Conservation (phyloP, 1,284 basidiomycete species). For the Sphaerobolus stellatus region DNA sequence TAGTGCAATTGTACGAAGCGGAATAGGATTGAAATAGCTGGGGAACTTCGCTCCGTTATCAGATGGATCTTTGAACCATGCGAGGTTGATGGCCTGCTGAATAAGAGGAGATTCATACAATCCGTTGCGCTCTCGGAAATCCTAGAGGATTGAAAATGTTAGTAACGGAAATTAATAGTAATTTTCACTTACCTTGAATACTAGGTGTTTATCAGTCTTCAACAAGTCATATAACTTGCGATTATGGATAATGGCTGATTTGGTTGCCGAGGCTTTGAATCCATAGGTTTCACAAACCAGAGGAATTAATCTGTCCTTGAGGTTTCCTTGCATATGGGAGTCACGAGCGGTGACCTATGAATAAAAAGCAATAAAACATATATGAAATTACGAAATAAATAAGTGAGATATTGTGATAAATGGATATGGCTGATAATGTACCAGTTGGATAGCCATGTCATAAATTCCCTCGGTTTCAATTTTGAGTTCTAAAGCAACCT, state of each 20-base stretch:
- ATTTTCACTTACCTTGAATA: background rate
- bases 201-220: background rate
- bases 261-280: background rate
- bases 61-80: constrained; percentile 19
- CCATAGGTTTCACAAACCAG: background rate
- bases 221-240: background rate
- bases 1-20: constrained; percentile 17
- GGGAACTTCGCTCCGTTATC: constrained; percentile 17
- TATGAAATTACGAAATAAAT: too few species aligned
- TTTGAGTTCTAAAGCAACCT: background rate
- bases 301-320: constrained; percentile 7
- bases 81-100: constrained; percentile 9
- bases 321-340: constrained; percentile 8
- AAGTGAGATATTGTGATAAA: too few species aligned
- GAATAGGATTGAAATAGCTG: constrained; percentile 18
- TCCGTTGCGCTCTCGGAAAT: background rate
- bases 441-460: too few species aligned
- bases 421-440: too few species aligned
- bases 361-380: too few species aligned
- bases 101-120: background rate
- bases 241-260: background rate
- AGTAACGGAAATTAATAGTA: background rate
- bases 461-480: background rate
- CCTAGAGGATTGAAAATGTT: background rate
- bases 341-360: background rate